Conservation (phyloP, 192 early-diverging fungal genomes). For the Coemansia guatemalensis region DNA sequence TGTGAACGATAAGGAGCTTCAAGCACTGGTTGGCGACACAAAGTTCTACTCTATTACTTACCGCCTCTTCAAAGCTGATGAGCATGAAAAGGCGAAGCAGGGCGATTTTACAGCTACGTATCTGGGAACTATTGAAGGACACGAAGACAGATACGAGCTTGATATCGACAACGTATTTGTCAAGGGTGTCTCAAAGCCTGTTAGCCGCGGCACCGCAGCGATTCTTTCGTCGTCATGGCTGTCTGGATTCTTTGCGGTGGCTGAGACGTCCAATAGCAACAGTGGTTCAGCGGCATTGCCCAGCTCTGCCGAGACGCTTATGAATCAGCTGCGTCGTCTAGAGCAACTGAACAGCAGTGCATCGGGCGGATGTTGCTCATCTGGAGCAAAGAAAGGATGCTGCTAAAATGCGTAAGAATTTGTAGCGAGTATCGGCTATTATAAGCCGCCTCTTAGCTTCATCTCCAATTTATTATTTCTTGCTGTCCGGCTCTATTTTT, state of each 20-base stretch:
- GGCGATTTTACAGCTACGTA: conserved; percentile 4
- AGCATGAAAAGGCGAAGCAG: not conserved
- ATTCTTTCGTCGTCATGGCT: conserved; percentile 20
- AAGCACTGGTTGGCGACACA: conserved; percentile 34
- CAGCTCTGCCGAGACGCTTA: not conserved
- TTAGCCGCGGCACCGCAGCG: conserved; percentile 4
- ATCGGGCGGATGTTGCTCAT: not conserved
- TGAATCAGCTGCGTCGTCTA: not conserved
- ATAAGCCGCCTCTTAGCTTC: too few relatives aligned
- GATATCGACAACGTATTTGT: conserved; percentile 18
- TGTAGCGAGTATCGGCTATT: too few relatives aligned
- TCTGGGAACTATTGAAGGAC: conserved; percentile 14
- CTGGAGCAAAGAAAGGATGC: not conserved
- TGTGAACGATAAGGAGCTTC: conserved; percentile 37
- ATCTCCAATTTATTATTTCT: too few relatives aligned
- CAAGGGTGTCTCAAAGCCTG: not conserved
- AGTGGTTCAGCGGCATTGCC: not conserved
- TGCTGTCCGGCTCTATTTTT: too few relatives aligned
- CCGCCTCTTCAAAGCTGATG: conserved; percentile 40
- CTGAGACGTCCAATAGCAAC: not conserved
- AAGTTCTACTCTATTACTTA: conserved; percentile 46
- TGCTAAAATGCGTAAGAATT: too few relatives aligned
- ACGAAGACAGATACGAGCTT: conserved; percentile 14
- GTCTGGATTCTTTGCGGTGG: conserved; percentile 9
- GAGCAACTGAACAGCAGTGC: not conserved